A percentile compares a stretch with the other conserved stretches of the same genome.
Conservation (phyloP, 2,329 filamentous ascomycete species). For the Pseudocercospora fijiensis region DNA sequence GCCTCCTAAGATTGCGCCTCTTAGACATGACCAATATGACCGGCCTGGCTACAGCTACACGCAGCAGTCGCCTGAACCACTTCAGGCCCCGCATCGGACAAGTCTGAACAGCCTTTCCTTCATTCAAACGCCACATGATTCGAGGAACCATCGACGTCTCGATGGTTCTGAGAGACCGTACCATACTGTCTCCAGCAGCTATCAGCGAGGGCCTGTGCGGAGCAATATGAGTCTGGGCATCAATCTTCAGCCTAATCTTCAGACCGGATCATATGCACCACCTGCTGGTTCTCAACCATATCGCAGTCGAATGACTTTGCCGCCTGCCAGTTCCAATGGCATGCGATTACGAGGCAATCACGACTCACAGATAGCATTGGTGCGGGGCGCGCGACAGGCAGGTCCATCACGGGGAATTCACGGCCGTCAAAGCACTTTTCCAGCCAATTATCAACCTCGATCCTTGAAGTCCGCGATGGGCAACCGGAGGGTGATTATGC, state of each 20-base stretch:
- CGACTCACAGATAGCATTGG: slow-evolving; percentile 26
- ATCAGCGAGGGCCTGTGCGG: background rate
- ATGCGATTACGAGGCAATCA: background rate
- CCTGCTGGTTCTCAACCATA: slow-evolving; percentile 2
- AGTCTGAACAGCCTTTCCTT: background rate
- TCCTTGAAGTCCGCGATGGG: slow-evolving; percentile 22
- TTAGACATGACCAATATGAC: background rate
- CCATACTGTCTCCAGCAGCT: background rate
- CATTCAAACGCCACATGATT: background rate
- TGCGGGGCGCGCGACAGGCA: slow-evolving; percentile 31
- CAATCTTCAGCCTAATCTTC: background rate
- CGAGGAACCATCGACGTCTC: background rate
- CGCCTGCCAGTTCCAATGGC: slow-evolving; percentile 13
- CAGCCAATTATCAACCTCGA: slow-evolving; percentile 14
- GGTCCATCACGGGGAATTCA: slow-evolving; percentile 18
- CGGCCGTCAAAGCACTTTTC: background rate
- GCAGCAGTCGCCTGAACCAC: background rate
- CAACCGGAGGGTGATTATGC: slow-evolving; percentile 22
- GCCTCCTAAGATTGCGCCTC: background rate
- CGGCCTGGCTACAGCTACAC: background rate
- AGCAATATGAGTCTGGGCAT: background rate
- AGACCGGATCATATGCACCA: background rate
- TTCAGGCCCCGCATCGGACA: background rate
- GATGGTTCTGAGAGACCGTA: background rate
- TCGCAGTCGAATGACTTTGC: slow-evolving; percentile 24